Evolutionary conservation across 352 stramenopile genomes (phyloP), one percentile per base, ranked within the genome.

Genomic region (Phytophthora ramorum): DNA sequence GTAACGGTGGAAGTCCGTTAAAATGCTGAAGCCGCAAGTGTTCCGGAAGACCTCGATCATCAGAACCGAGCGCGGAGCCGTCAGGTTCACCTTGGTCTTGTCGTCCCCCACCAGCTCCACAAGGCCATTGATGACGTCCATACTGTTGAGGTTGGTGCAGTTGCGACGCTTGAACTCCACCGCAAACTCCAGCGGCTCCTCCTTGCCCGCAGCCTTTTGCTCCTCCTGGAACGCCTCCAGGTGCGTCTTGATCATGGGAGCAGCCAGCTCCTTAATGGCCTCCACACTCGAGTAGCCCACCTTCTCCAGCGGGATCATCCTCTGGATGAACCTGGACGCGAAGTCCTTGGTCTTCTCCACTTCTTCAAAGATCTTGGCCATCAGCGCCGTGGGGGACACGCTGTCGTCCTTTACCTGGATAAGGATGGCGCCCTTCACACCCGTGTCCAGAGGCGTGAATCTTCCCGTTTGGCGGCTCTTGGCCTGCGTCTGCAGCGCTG

Each of bases 91-190:
- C 66, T 91, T 94, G 30, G 59, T 48, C 61, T 94, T 85, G 24
- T 87, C 62, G 1, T 71, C 35, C 4, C 75, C 78, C 6, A 94
- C 75, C 46, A 91, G 48, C 16, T 78, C 76, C 19, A 78, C 85
- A 24, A 90, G 78, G 20, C 70, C 73, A 46, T 90, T 82, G 45
- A 94, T 92, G 43, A 91, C 80, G 43, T 94, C 83, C 74, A 84
- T 89, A 20, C 78, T 82, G 46, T 85, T 82, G 17, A 94, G 63
- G 24, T 87, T 79, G 10, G 78, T 89, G 63, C 83, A 94, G 61
- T 92, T 94, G 20, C 85, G 83, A 26, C 85, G 81, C 71, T 92
- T 92, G 51, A 94, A 84, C 56, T 94, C 85, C 13, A 94, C 83
- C 2, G 81, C 73, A 48, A 75, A 79, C 60, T 83, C 58, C 10